Percentiles rank a stretch among this genome's conserved stretches.
Evolutionary conservation across 306 rosid genomes (phyloP).

Genomic region (Castanospermum australe): DNA sequence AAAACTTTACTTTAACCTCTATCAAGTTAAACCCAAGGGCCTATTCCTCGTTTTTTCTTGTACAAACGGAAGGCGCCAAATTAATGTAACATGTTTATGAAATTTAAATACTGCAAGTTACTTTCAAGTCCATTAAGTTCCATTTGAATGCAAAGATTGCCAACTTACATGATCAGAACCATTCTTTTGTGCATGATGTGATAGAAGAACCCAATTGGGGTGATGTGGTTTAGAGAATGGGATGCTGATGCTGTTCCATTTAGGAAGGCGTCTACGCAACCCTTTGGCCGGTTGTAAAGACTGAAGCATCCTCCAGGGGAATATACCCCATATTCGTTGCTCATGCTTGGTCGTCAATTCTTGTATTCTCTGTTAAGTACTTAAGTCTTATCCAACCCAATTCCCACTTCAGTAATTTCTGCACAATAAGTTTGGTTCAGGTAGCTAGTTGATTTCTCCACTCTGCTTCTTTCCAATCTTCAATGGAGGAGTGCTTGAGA

Average conservation of each 20-base stretch:
- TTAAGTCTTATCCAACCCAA: background rate
- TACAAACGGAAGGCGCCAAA: background rate
- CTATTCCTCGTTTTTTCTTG: no score
- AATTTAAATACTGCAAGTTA: background rate
- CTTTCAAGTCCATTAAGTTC: background rate
- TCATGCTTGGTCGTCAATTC: background rate
- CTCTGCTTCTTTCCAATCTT: conserved; percentile 4
- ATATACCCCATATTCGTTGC: background rate
- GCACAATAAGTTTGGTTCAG: background rate
- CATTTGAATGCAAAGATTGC: background rate
- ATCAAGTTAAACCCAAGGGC: no score
- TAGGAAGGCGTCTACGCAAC: background rate
- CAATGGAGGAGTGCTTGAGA: background rate
- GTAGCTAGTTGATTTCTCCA: background rate
- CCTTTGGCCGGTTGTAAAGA: background rate
- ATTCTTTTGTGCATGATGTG: background rate
- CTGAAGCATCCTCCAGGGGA: background rate
- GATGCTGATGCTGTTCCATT: background rate
- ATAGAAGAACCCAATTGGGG: background rate
- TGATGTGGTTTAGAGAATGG: background rate
- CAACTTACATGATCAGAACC: background rate
- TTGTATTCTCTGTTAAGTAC: background rate
- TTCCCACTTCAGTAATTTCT: background rate
- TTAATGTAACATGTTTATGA: background rate
- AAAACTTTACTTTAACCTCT: no score